Evolutionary conservation across 202 grass and related monocot species (phyloP).

Genomic region (Panicum virgatum): DNA sequence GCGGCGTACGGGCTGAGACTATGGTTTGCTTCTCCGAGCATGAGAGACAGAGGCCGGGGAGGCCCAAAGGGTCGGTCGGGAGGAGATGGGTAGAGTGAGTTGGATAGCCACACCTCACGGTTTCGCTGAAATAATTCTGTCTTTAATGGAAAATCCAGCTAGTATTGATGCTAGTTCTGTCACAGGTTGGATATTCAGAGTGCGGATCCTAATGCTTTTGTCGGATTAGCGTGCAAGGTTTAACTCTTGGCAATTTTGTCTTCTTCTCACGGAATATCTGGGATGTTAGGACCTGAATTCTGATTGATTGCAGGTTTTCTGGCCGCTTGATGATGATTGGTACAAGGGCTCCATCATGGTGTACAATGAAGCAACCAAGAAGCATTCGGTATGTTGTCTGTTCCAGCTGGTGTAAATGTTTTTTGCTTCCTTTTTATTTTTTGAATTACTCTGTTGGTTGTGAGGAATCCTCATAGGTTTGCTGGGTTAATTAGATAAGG

Average conservation of each 20-base stretch:
- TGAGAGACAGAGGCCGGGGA: constrained; percentile 33
- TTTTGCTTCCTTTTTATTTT: not conserved
- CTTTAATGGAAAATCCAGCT: constrained; percentile 11
- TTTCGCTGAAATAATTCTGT: not conserved
- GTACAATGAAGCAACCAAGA: constrained; percentile 62
- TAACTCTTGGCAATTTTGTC: constrained; percentile 15
- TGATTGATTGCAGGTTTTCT: constrained; percentile 67
- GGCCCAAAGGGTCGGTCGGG: constrained; percentile 34
- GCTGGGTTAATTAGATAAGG: not conserved
- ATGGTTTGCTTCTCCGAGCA: constrained; percentile 27
- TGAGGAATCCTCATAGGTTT: constrained; percentile 9
- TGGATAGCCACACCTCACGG: constrained; percentile 17
- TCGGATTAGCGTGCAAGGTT: constrained; percentile 86
- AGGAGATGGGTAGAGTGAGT: constrained; percentile 97
- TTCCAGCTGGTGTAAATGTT: constrained; percentile 23
- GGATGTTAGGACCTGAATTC: constrained; percentile 26
- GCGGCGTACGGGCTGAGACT: constrained; percentile 6
- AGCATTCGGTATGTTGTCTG: constrained; percentile 69
- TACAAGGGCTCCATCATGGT: constrained; percentile 74
- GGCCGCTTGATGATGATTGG: constrained; percentile 95
- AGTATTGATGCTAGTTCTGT: constrained; percentile 33
- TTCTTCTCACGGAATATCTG: not conserved
- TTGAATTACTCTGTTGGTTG: not conserved
- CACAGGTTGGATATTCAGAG: constrained; percentile 72
- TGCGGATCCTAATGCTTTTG: constrained; percentile 53